A percentile compares a stretch with the other conserved stretches of the same genome.
Conservation (phyloP, 352 stramenopile species). For the Globisporangium spiculum region DNA sequence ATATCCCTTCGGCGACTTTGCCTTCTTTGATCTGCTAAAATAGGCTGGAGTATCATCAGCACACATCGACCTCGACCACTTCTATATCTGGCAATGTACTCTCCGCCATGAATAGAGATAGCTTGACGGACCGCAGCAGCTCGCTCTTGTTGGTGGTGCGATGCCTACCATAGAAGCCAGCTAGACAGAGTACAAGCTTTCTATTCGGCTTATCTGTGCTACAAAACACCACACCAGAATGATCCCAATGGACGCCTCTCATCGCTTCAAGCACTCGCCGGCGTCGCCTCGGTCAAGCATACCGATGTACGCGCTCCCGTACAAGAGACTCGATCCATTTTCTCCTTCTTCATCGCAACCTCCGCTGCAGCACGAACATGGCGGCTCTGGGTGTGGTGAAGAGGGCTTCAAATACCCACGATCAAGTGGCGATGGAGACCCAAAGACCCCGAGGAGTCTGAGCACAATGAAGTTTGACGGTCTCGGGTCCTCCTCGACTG, state of each 20-base stretch:
- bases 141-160: too few species aligned
- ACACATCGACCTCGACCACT: neutral
- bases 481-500: neutral
- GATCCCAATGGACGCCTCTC: neutral
- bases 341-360: neutral
- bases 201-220: neutral
- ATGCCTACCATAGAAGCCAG: neutral
- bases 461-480: constrained; percentile 11
- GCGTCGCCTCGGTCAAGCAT: constrained; percentile 1
- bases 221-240: neutral
- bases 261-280: constrained; percentile 5
- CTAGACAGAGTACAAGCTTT: neutral
- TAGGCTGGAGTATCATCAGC: neutral
- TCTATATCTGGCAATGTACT: neutral
- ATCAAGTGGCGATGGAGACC: neutral
- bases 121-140: too few species aligned
- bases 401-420: neutral
- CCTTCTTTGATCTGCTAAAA: neutral
- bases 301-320: constrained; percentile 12
- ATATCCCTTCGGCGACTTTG: neutral
- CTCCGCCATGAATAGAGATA: too few species aligned
- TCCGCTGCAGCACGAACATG: neutral
- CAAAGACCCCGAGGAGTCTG: constrained; percentile 9
- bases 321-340: constrained; percentile 15
- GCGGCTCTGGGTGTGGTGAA: too few species aligned